phyloP scores from a whole-genome alignment of 805 yeast genomes.

The Candida ovalis region DNA sequence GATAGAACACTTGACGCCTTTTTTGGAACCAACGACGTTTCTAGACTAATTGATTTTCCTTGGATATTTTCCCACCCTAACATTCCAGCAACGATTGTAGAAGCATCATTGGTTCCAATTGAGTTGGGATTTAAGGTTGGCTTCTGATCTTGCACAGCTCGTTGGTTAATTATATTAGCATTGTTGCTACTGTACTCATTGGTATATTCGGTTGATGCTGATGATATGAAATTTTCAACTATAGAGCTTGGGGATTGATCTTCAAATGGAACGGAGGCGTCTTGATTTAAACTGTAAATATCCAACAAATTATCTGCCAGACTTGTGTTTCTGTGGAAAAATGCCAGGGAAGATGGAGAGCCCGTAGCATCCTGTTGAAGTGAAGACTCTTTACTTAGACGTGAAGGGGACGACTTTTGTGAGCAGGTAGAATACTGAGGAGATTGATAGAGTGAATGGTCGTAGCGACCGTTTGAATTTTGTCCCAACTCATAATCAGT shows the following conservation, averaged over 20 bases:
- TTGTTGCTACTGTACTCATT: neutral
- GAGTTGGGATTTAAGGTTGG: too few species aligned
- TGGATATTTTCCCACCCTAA: neutral
- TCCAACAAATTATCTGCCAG: neutral
- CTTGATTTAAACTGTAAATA: neutral
- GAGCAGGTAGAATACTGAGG: neutral
- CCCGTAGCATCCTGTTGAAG: neutral
- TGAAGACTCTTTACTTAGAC: neutral
- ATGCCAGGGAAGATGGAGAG: neutral
- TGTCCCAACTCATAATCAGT: neutral
- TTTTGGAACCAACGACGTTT: neutral
- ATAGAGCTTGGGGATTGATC: neutral
- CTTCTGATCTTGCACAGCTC: too few species aligned
- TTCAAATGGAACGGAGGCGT: neutral
- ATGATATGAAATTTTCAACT: neutral
- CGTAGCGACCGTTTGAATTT: neutral
- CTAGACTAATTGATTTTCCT: neutral
- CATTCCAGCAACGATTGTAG: neutral
- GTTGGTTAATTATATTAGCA: too few species aligned
- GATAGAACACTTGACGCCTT: neutral
- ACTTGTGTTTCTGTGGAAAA: neutral
- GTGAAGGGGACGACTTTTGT: neutral
- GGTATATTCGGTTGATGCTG: neutral
- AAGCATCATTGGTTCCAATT: too few species aligned
- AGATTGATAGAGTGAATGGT: neutral